These are phyloP conservation scores for Cryptosporidium sp. DNA, from an alignment of 169 alveolate genomes.

Conservation along the genomic window DNA sequence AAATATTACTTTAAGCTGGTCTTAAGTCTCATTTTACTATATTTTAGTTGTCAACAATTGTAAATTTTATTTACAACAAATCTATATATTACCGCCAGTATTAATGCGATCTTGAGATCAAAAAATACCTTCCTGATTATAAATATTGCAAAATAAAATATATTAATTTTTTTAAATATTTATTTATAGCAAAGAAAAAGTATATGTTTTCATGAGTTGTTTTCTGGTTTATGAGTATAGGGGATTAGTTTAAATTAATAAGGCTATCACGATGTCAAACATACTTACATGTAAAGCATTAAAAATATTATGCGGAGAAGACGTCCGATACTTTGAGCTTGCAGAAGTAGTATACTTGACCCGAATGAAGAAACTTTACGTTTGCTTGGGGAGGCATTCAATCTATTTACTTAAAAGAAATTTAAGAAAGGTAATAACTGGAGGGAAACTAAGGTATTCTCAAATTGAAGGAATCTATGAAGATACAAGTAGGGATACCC, in stretches of 20 bases:
- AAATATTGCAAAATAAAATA: too few relatives aligned
- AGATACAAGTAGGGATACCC: slow-evolving; percentile 51
- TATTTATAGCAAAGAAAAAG: too few relatives aligned
- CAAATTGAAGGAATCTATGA: slow-evolving; percentile 63
- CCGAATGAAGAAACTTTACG: slow-evolving; percentile 62
- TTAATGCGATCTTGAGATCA: not conserved
- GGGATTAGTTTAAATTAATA: not conserved
- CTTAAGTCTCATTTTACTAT: not conserved
- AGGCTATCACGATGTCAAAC: slow-evolving; percentile 12
- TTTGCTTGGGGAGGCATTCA: slow-evolving; percentile 57
- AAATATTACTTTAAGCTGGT: not conserved
- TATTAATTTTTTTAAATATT: too few relatives aligned
- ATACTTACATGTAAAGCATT: slow-evolving; percentile 57
- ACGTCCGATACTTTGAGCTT: slow-evolving; percentile 48
- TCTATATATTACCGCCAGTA: not conserved
- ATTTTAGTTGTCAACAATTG: too few relatives aligned
- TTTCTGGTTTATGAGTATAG: not conserved
- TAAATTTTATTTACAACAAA: too few relatives aligned
- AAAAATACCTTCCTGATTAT: too few relatives aligned
- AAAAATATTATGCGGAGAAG: slow-evolving; percentile 67
- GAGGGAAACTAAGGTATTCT: slow-evolving; percentile 38
- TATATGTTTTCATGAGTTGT: not conserved
- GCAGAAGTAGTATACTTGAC: slow-evolving; percentile 46
- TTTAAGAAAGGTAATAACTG: slow-evolving; percentile 32
- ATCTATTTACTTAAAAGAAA: slow-evolving; percentile 29